Evolutionary conservation across 2,329 filamentous ascomycete species (phyloP).

Genomic region (Clonostachys sp.): DNA sequence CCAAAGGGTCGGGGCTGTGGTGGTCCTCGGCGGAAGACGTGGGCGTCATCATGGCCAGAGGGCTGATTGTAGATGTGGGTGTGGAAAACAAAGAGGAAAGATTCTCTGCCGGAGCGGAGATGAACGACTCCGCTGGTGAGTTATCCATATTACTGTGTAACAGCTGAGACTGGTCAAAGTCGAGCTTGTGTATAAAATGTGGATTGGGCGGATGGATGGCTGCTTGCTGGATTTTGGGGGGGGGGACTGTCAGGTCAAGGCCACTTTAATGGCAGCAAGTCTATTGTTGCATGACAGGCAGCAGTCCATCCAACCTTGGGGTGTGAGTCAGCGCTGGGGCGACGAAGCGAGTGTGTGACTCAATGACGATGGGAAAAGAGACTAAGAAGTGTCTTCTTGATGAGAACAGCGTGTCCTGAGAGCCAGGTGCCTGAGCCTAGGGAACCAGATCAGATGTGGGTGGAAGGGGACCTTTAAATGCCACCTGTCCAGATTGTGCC

Average conservation of each 20-base stretch:
- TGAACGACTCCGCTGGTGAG: slow-evolving; percentile 49
- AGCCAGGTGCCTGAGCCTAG: too few species aligned
- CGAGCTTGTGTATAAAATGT: background rate
- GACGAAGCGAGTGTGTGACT: too few species aligned
- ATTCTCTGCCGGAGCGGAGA: slow-evolving; percentile 43
- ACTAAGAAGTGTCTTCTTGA: too few species aligned
- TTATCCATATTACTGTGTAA: slow-evolving; percentile 42
- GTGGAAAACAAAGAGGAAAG: slow-evolving; percentile 43
- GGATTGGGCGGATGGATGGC: background rate
- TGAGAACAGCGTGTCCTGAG: too few species aligned
- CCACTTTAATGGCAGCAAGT: background rate
- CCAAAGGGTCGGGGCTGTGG: slow-evolving; percentile 6
- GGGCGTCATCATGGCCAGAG: slow-evolving; percentile 46
- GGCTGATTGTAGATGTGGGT: slow-evolving; percentile 31
- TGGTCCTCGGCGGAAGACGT: slow-evolving; percentile 15
- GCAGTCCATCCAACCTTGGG: too few species aligned
- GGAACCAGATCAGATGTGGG: too few species aligned
- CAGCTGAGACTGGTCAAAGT: background rate
- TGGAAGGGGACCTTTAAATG: too few species aligned
- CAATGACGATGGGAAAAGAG: too few species aligned
- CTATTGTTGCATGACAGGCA: too few species aligned
- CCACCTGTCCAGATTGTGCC: too few species aligned
- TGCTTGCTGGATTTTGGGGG: background rate
- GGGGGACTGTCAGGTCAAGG: background rate
- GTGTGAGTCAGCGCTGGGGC: too few species aligned